Evolutionary conservation across 2,329 filamentous ascomycete species (phyloP).

Genomic region (Colletotrichum tropicicola): DNA sequence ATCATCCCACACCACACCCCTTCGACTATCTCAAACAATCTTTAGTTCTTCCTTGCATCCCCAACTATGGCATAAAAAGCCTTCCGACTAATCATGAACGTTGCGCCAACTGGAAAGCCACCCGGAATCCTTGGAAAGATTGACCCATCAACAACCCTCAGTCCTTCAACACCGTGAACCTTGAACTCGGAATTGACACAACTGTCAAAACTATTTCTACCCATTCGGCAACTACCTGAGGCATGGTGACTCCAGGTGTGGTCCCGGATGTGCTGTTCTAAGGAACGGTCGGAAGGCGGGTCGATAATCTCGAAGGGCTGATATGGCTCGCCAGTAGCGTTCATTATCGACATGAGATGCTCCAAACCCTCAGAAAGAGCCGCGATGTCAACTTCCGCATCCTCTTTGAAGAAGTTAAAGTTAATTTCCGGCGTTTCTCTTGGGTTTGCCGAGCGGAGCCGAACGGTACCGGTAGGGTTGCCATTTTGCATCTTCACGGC

Average conservation of each 20-base stretch:
- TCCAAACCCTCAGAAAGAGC: constrained; percentile 56
- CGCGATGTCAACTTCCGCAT: constrained; percentile 46
- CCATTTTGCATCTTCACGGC: constrained; percentile 18
- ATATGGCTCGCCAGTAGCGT: constrained; percentile 36
- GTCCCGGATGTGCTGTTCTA: constrained; percentile 52
- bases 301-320: not conserved
- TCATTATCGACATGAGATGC: constrained; percentile 47
- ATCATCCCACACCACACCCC: too few relatives aligned
- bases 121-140: constrained; percentile 52
- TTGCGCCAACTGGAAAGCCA: not conserved
- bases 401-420: constrained; percentile 59
- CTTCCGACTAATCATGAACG: not conserved
- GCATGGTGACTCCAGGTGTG: constrained; percentile 66
- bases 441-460: constrained; percentile 63
- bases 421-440: constrained; percentile 68
- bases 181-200: constrained; percentile 64
- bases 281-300: constrained; percentile 47
- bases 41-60: too few relatives aligned
- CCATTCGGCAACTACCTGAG: constrained; percentile 62
- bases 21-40: too few relatives aligned
- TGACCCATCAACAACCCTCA: constrained; percentile 68
- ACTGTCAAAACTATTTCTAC: constrained; percentile 58
- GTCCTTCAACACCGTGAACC: constrained; percentile 59
- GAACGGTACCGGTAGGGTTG: constrained; percentile 64
- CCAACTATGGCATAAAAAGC: too few relatives aligned